Evolutionary conservation across 805 yeast genomes (phyloP), one percentile per base, ranked within the genome.

Genomic region (Nakazawaea siamensis): DNA sequence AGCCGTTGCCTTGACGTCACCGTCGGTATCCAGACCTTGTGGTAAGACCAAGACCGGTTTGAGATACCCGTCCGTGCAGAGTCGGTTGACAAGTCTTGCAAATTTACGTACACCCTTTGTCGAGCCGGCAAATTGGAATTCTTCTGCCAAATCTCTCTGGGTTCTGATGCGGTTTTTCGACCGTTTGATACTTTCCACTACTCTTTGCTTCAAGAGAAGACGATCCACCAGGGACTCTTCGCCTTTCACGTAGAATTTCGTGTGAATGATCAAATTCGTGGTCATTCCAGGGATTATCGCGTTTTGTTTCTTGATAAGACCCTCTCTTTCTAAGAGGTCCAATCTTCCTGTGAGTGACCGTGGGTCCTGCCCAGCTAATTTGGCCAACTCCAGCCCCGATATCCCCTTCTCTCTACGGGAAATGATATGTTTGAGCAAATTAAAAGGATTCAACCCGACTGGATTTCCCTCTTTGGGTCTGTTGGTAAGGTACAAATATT

Each of bases 311-410:
- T 55, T 55, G 4, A 78, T 66, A 13, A 76, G 54, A 15, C 71
- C 73, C 24, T 62, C 50, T 7, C 63, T 70, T 38, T 66, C 72
- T 14, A 81, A 55, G 28, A 66, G 64, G 45, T 70, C 74, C 34
- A 80, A 58, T 44, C 92, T 63, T 1, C 74, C 62, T 0, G 87
- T 76, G 27, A 80, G 60, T 39, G 87, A 78, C 43, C 90, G 64
- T 13, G 78, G 71, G 46, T 81, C 92, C 53, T 81, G 92, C 7
- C 71, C 71, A 0, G 87, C 71, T 14, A 57, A 61, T 27, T 59
- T 57, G 2, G 77, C 70, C 39, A 81, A 58, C 18, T 72, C 74
- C 20, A 73, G 57, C 0, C 88, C 71, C 32, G 70, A 64, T 12
- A 80, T 70, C 8, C 92, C 92, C 1, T 52, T 46, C 0, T 62